Percentiles rank a stretch among this genome's conserved stretches.
These are phyloP conservation scores for Yamadazyma epiphylla DNA, from an alignment of 1,139 yeast species.

Conservation along the genomic window DNA sequence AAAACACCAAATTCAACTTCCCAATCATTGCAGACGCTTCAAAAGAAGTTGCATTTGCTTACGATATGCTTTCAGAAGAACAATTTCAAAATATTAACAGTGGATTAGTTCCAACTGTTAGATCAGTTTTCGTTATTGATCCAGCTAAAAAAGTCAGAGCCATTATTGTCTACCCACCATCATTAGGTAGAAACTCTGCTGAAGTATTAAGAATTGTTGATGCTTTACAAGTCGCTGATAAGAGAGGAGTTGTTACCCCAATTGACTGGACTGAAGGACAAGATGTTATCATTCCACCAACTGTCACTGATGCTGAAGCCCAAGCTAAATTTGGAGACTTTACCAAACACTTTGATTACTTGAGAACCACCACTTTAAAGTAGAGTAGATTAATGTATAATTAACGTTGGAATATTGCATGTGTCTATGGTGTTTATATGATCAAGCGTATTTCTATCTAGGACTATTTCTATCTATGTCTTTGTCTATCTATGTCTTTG, in stretches of 20 bases:
- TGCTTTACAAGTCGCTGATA: slow-evolving; percentile 74
- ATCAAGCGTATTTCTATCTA: too few species aligned
- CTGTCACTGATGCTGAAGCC: slow-evolving; percentile 69
- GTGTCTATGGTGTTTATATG: too few species aligned
- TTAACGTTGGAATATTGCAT: too few species aligned
- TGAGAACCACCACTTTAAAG: slow-evolving; percentile 50
- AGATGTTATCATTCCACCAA: slow-evolving; percentile 79
- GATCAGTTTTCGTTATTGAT: slow-evolving; percentile 82
- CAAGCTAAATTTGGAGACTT: slow-evolving; percentile 77
- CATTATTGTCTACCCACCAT: slow-evolving; percentile 76
- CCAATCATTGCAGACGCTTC: slow-evolving; percentile 79
- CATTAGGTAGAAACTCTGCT: slow-evolving; percentile 85
- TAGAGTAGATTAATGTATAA: slow-evolving; percentile 1
- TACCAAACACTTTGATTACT: slow-evolving; percentile 77
- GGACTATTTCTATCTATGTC: too few species aligned
- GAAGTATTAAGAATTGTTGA: slow-evolving; percentile 80
- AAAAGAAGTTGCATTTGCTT: slow-evolving; percentile 63
- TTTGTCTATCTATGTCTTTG: too few species aligned
- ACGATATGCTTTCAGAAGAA: slow-evolving; percentile 59
- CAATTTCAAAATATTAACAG: slow-evolving; percentile 64
- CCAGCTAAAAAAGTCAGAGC: slow-evolving; percentile 72
- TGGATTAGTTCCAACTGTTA: slow-evolving; percentile 64
- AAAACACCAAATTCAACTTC: slow-evolving; percentile 62
- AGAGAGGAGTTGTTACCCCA: slow-evolving; percentile 72
- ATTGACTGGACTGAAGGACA: slow-evolving; percentile 86